Base-by-base conservation (phyloP, 73 alveolate species). In the Stentor coeruleus region DNA sequence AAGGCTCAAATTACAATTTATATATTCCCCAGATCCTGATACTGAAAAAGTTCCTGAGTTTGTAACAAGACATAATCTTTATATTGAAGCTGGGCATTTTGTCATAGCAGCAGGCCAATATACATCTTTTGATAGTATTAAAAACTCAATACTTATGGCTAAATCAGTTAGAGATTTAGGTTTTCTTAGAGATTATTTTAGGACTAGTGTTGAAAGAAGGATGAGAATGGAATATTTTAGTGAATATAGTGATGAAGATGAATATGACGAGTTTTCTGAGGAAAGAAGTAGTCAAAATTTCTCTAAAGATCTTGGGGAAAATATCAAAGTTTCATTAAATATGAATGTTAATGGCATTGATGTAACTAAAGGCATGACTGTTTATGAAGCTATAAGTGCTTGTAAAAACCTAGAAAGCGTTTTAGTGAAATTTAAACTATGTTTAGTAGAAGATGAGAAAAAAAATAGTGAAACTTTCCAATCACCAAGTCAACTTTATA, bases 11-110 rank as follows among this genome's bases (percentile, higher is more conserved):
- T 40, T 66, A 40, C 79, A 66, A 14, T 66, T 66, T 66, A 20
- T 20, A 31, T 66, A 66, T 33, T 26, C 49, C 33, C 79, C 79
- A 20, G 79, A 66, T 26, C 49, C 42, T 66, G 79, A 20, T 11
- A 26, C 79, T 1, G n/a, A 11, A 28, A 14, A 66, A 14, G 73
- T 20, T 57, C 28, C 73, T 57, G 79, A 66, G 33, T 26, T 20
- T 1, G 11, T 66, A 15, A 33, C 36, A 1, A 0, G 39, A 66
- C 79, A 66, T 66, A 33, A 66, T 15, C 37, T 66, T 66, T 66
- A 28, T 40, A 28, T 40, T 0, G 41, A 37, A 20, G 14, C 42
- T 20, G 37, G 15, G n/a, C 40, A 66, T 26, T 66, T 66, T 2
- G 33, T 20, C 79, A 66, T 66, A 1, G 39, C 79, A 26, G 37